Percentiles rank a stretch among this genome's conserved stretches.
Evolutionary conservation across 257 asterid species (phyloP).

Genomic region (Gentiana straminea): DNA sequence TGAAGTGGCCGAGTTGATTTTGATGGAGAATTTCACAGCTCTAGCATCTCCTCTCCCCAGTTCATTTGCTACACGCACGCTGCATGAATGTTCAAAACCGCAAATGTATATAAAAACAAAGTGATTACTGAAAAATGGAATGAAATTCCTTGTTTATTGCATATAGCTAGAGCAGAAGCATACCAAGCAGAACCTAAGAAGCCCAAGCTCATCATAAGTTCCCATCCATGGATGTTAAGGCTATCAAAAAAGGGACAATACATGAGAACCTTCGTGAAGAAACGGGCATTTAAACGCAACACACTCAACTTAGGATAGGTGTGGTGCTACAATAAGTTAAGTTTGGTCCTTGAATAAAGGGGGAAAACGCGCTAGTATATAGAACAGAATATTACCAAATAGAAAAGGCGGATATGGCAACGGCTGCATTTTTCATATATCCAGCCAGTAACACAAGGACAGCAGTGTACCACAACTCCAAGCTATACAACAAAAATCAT

Average conservation of each 20-base stretch:
- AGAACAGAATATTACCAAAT: slow-evolving; percentile 38
- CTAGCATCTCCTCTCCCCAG: slow-evolving; percentile 69
- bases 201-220: slow-evolving; percentile 75
- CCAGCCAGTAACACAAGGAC: slow-evolving; percentile 79
- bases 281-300: neutral
- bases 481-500: slow-evolving; percentile 25
- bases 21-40: slow-evolving; percentile 54
- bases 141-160: neutral
- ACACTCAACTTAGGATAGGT: too few relatives aligned
- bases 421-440: slow-evolving; percentile 76
- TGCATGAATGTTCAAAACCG: slow-evolving; percentile 9
- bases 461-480: slow-evolving; percentile 88
- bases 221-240: slow-evolving; percentile 78
- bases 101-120: neutral
- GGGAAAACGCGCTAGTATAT: neutral
- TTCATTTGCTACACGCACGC: slow-evolving; percentile 74
- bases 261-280: slow-evolving; percentile 5
- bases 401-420: slow-evolving; percentile 82
- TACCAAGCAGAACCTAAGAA: slow-evolving; percentile 82
- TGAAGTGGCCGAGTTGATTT: slow-evolving; percentile 45
- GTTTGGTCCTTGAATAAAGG: too few relatives aligned
- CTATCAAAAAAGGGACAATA: slow-evolving; percentile 19
- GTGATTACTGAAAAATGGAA: neutral
- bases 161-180: neutral
- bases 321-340: too few relatives aligned